These are phyloP conservation scores for Pichia sp. DNA, from an alignment of 1,139 yeast genomes.

Conservation along the genomic window DNA sequence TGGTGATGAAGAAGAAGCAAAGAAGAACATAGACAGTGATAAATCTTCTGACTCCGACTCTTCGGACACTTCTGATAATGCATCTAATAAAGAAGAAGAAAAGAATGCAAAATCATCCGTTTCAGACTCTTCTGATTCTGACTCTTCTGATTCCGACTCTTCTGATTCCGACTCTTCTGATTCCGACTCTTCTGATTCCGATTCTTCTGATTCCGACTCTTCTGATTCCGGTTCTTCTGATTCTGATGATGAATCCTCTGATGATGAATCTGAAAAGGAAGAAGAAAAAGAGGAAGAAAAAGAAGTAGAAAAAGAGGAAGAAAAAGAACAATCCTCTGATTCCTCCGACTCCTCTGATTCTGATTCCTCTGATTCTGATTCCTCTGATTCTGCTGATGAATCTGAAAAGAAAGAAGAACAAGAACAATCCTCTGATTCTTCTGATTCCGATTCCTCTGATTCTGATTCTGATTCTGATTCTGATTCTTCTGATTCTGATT, in stretches of 20 bases:
- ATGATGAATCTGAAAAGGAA: background rate
- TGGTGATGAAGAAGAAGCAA: background rate
- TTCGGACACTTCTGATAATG: constrained; percentile 20
- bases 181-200: constrained; percentile 15
- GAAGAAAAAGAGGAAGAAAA: background rate
- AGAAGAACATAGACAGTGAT: constrained; percentile 10
- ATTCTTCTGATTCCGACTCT: constrained; percentile 9
- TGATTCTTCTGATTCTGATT: constrained; percentile 19
- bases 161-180: constrained; percentile 24
- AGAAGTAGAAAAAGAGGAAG: constrained; percentile 8
- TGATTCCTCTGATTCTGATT: constrained; percentile 15
- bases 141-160: constrained; percentile 18
- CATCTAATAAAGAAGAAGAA: constrained; percentile 6
- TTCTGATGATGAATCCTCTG: background rate
- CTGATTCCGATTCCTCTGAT: constrained; percentile 20
- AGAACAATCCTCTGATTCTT: constrained; percentile 10
- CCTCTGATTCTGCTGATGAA: background rate
- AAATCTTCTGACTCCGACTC: constrained; percentile 8
- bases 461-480: constrained; percentile 14
- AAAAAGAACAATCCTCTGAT: constrained; percentile 16
- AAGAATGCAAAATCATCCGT: constrained; percentile 12
- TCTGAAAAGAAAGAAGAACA: constrained; percentile 2
- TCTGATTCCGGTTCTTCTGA: constrained; percentile 13
- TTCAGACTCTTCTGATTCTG: constrained; percentile 26
- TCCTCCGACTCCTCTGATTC: constrained; percentile 17